Evolutionary conservation across 129 eudicot genomes (phyloP), one percentile per base, ranked within the genome.

Genomic region (Artemisia tridentata): DNA sequence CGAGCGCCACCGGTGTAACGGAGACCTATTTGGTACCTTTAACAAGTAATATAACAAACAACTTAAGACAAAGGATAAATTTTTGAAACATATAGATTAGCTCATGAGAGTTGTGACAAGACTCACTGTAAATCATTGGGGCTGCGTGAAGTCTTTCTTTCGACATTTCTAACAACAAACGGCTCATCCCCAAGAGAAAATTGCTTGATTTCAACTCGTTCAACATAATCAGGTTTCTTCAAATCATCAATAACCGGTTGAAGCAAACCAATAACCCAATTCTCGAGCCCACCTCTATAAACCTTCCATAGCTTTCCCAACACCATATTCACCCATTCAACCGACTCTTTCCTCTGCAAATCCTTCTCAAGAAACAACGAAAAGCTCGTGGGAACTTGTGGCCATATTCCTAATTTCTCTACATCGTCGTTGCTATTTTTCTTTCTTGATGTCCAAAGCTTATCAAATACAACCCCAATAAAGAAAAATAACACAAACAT

Each of bases 321-420:
- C 75, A 91, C 98, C 98, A 88, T 91, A 38, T 91, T 91, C 73
- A 91, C 98, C 98, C 98, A 91, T 69, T 88, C 98, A 29, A 91
- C 98, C 1, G 98, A 88, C 75, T 88, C 96, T 66, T 88, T 91
- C 84, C 98, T 80, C 86, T 84, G 91, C 85, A 88, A 86, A 78
- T 88, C 98, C 77, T 84, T 88, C 74, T 91, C 91, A 14, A 91
- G 84, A 63, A 91, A 84, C 76, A 77, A 53, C 0, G 98, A 86
- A 60, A 88, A 78, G 48, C 84, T 84, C 0, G 83, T 72, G 52
- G 93, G 91, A 80, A 85, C 85, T 74, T 82, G 86, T 17, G 88
- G 83, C 88, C 92, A 79, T 23, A 76, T 78, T 13, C 88, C 86
- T 3, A 69, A 62, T 77, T 68, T 74, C 29, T 65, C 80, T 14